Conservation (phyloP, 148 eudicot species). For the Cornus controversa region DNA sequence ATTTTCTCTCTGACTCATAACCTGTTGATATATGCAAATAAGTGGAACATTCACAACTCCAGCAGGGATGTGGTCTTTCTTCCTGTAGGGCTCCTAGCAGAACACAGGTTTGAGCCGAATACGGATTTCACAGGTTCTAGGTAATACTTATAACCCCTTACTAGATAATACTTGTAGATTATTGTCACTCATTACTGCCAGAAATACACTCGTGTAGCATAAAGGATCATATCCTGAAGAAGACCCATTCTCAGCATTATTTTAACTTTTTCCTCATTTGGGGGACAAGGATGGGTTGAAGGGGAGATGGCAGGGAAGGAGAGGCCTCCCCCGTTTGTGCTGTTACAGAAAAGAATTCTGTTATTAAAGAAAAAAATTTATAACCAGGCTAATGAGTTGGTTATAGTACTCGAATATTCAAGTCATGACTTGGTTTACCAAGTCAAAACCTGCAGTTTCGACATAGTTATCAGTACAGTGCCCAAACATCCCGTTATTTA, state of each 20-base stretch:
- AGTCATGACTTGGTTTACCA: neutral
- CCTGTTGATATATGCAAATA: no score
- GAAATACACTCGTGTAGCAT: neutral
- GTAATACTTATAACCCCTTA: no score
- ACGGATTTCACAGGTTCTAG: neutral
- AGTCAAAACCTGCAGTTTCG: neutral
- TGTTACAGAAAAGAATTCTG: neutral
- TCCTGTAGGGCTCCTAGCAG: neutral
- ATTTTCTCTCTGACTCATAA: no score
- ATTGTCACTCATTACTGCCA: neutral
- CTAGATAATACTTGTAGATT: neutral
- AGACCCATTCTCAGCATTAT: no score
- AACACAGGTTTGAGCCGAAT: no score
- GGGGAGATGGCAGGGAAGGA: neutral
- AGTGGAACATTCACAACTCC: no score
- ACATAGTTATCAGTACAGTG: neutral
- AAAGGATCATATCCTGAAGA: neutral
- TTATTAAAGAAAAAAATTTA: neutral
- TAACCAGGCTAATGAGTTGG: neutral
- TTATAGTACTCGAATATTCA: neutral
- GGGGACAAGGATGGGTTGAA: neutral
- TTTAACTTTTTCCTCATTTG: neutral
- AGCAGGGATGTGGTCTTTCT: no score
- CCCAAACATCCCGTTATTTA: neutral
- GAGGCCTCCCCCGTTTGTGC: neutral